Evolutionary conservation across 257 asterid genomes (phyloP), one percentile per base, ranked within the genome.

Genomic region (Solanum chiquidenum): DNA sequence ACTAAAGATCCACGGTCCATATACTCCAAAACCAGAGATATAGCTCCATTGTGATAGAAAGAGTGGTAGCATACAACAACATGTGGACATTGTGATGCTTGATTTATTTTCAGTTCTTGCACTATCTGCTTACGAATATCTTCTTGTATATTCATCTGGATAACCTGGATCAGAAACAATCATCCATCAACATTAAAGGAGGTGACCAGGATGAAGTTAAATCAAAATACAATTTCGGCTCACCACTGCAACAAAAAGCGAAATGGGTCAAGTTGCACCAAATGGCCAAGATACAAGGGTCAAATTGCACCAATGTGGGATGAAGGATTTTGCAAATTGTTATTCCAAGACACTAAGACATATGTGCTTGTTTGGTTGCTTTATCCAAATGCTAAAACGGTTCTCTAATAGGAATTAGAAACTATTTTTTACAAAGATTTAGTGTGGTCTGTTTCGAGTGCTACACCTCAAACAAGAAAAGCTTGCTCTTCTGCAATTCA

Each of bases 41-140:
- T 96, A 83, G 98, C 99, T 87, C 99, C 99, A 83, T 97, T 96
- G 93, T 97, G 98, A 93, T 97, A 97, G 93, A 96, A 97, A 38
- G 99, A 97, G 90, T 95, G 98, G 91, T 97, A 94, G 93, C 99
- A 97, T 86, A 95, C 98, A 23, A 97, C 99, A 87, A 95, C 94
- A 86, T 95, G 93, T 25, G 98, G 92, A 90, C 99, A 96, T 87
- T 92, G 98, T 74, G 99, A 93, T 74, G 96, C 96, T 92, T 94
- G 98, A 89, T 97, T 97, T 84, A 97, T 96, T 93, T 97, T 97
- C 85, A 97, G 96, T 95, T 97, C 99, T 92, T 97, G 99, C 87
- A 96, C 99, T 71, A 97, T 97, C 91, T 96, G 99, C 91, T 97
- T 95, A 60, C 99, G 99, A 27, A 95, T 94, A 88, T 96, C 99